These are phyloP conservation scores for Corrigiola litoralis DNA, from an alignment of 179 eudicot species.

Conservation along the genomic window DNA sequence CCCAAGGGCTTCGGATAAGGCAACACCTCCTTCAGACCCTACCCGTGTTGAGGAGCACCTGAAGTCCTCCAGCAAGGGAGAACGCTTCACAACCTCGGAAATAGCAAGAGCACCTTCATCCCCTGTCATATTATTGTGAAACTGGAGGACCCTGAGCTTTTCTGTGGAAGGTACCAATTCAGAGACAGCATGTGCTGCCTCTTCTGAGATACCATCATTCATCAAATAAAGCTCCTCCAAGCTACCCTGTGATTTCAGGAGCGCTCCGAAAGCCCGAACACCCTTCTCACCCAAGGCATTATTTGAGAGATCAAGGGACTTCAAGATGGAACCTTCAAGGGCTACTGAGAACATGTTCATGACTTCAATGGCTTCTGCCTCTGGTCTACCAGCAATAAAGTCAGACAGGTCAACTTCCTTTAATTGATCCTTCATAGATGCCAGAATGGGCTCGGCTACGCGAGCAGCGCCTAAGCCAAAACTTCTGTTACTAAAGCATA, in stretches of 20 bases:
- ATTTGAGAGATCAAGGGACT: constrained; percentile 52
- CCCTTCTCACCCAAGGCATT: constrained; percentile 80
- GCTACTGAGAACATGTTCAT: constrained; percentile 61
- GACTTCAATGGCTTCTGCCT: constrained; percentile 66
- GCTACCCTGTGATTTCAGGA: constrained; percentile 42
- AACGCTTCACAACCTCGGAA: constrained; percentile 46
- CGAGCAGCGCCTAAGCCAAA: constrained; percentile 60
- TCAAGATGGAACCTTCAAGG: constrained; percentile 49
- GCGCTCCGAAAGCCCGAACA: constrained; percentile 59
- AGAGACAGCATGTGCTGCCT: constrained; percentile 63
- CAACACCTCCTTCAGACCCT: constrained; percentile 56
- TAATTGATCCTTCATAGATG: constrained; percentile 45
- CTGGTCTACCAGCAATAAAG: constrained; percentile 70
- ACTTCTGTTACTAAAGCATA: constrained; percentile 72
- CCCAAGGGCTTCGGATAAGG: constrained; percentile 50
- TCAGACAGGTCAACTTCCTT: constrained; percentile 65
- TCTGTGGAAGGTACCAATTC: constrained; percentile 63
- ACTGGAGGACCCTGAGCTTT: constrained; percentile 56
- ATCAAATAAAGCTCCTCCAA: constrained; percentile 66
- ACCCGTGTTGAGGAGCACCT: constrained; percentile 71
- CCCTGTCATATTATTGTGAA: constrained; percentile 74
- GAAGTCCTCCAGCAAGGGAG: constrained; percentile 52
- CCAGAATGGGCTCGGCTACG: constrained; percentile 50
- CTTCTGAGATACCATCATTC: constrained; percentile 73
- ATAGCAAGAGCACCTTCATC: constrained; percentile 72